Conservation (phyloP, 805 yeast genomes). For the Myxozyma udenii region DNA sequence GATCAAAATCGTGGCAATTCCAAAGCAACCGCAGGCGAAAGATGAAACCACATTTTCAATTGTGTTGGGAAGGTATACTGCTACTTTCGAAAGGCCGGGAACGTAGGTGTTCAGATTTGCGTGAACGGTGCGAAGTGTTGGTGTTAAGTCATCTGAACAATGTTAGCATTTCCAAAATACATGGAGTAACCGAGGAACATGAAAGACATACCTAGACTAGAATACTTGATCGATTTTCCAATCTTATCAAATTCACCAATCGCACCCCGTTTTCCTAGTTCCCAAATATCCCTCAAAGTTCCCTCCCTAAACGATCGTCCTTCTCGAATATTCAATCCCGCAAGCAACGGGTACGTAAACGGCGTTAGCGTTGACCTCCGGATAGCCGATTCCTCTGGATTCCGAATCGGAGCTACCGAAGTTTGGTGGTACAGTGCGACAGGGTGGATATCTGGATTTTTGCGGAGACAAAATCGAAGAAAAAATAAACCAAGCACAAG, state of each 20-base stretch:
- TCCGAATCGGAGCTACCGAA: constrained; percentile 60
- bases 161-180: background rate
- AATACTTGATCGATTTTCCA: constrained; percentile 4
- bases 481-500: background rate
- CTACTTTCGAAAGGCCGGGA: constrained; percentile 16
- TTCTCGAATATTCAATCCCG: constrained; percentile 64
- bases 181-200: too few relatives aligned
- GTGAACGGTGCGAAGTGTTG: constrained; percentile 8
- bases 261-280: constrained; percentile 34
- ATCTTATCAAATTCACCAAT: constrained; percentile 37
- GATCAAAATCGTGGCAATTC: constrained; percentile 19
- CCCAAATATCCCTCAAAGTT: constrained; percentile 69
- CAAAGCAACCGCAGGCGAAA: constrained; percentile 17
- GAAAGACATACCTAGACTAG: constrained; percentile 16
- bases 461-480: constrained; percentile 28
- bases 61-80: constrained; percentile 23
- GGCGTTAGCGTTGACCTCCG: constrained; percentile 74
- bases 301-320: constrained; percentile 72
- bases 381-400: constrained; percentile 66
- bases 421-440: constrained; percentile 52
- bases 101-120: constrained; percentile 9
- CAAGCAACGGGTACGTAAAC: constrained; percentile 61
- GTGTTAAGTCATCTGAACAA: constrained; percentile 7
- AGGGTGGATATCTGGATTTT: constrained; percentile 40
- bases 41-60: constrained; percentile 18